These are phyloP conservation scores for Suaeda aralocaspica DNA, from an alignment of 148 eudicot species.

Conservation along the genomic window DNA sequence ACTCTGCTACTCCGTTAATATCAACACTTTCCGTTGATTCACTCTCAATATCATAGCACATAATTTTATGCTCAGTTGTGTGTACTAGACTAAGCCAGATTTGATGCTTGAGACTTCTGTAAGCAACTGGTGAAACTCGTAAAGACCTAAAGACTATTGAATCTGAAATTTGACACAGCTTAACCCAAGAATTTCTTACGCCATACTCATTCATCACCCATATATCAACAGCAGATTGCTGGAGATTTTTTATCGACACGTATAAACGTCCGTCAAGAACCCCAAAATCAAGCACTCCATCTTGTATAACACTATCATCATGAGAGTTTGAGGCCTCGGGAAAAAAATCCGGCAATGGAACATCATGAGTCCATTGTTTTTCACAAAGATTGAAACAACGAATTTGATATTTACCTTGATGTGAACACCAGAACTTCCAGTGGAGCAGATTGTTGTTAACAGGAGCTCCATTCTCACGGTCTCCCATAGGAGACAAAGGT, in stretches of 20 bases:
- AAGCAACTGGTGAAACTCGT: neutral
- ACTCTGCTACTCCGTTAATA: neutral
- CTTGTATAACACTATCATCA: neutral
- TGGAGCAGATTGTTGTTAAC: slow-evolving; percentile 16
- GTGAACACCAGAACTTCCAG: slow-evolving; percentile 7
- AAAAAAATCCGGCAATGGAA: slow-evolving; percentile 8
- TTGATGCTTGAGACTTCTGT: neutral
- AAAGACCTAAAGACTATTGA: neutral
- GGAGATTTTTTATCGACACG: neutral
- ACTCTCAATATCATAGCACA: slow-evolving; percentile 7
- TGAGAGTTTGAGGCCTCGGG: neutral
- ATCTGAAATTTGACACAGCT: slow-evolving; percentile 7
- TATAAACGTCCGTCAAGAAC: slow-evolving; percentile 25
- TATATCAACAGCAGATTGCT: slow-evolving; percentile 3
- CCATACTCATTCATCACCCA: slow-evolving; percentile 29
- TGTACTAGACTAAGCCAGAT: slow-evolving; percentile 2
- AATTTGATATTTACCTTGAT: neutral
- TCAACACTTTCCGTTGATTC: slow-evolving; percentile 8
- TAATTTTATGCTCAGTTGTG: neutral
- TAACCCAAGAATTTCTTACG: slow-evolving; percentile 21
- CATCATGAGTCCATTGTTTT: slow-evolving; percentile 13
- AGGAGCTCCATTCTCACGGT: slow-evolving; percentile 9
- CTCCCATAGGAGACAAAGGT: neutral
- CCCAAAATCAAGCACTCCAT: slow-evolving; percentile 13
- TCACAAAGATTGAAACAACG: slow-evolving; percentile 17